Base-by-base conservation (phyloP, 2,329 filamentous ascomycete species). In the Ascochyta koolunga region DNA sequence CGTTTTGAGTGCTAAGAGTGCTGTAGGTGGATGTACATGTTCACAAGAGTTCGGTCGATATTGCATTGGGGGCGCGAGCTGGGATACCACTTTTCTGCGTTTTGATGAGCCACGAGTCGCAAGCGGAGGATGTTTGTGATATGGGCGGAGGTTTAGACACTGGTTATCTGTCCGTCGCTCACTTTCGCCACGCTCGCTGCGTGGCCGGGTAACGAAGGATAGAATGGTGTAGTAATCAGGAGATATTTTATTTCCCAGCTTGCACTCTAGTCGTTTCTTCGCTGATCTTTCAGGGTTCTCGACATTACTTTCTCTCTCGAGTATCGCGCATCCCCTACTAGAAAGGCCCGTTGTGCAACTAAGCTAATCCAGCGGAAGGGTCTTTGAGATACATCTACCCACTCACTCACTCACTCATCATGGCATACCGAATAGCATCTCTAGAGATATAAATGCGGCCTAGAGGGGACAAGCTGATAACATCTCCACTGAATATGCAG, bases 1-100 rank as follows among this genome's bases (percentile, higher is more conserved):
- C 44, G 32, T 42, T 33, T 24, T 47, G 21, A 45, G 22, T 42
- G 85, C 80, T 21, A 87, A 67, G 83, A 76, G 36, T 35, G 27
- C 13, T 11, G 19, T 37, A 6, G 35, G 19, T 35, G 42, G 31
- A 52, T 40, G 45, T 27, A 51, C 32, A 61, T 49, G 32, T 60
- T 67, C 54, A 66, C 41, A 60, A 44, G 50, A 39, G 51, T 54
- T 40, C 29, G 35, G 40, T 53, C 42, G 40, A 60, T 52, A 60
- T 62, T 70, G 69, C 69, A 71, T 72, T 69, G 59, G 67, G 60
- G 66, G 68, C 59, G 59, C 46, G 60, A 62, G 65, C 62, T 58
- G 58, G 64, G 65, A 72, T 72, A 72, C 68, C 69, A 67, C 64
- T 69, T 62, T 61, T 57, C 49, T 58, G 53, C 54, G 49, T 39